Evolutionary conservation across 2,329 filamentous ascomycete genomes (phyloP).

Genomic region (Ceratocystis cubensis): DNA sequence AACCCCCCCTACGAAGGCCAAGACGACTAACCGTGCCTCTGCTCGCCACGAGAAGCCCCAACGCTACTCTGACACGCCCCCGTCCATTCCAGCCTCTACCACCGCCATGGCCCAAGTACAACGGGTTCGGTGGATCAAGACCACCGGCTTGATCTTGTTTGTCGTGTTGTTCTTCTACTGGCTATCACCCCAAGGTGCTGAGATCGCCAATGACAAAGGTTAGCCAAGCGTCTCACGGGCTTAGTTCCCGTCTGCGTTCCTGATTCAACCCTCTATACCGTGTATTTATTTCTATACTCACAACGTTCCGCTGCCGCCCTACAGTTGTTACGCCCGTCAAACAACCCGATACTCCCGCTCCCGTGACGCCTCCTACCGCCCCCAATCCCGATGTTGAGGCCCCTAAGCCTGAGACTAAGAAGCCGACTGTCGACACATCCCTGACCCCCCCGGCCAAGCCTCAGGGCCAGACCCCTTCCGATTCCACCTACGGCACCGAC

Average conservation of each 20-base stretch:
- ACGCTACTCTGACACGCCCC: constrained; percentile 40
- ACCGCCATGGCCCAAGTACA: constrained; percentile 48
- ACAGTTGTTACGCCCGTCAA: constrained; percentile 6
- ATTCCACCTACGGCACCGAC: constrained; percentile 52
- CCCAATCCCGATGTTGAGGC: constrained; percentile 12
- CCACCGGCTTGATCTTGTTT: constrained; percentile 47
- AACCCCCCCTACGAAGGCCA: constrained; percentile 52
- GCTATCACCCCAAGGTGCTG: constrained; percentile 46
- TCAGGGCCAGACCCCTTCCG: constrained; percentile 41
- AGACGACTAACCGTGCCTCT: constrained; percentile 41
- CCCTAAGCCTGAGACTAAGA: constrained; percentile 15
- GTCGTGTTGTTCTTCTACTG: constrained; percentile 52
- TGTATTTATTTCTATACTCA: neutral
- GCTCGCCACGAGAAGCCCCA: constrained; percentile 54
- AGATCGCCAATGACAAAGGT: constrained; percentile 35
- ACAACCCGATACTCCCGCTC: constrained; percentile 12
- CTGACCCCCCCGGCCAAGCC: constrained; percentile 16
- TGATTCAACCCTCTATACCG: neutral
- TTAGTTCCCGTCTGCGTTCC: constrained; percentile 22
- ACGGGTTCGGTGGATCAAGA: constrained; percentile 53
- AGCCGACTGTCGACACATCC: constrained; percentile 4
- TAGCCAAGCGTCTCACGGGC: constrained; percentile 24
- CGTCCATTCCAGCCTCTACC: constrained; percentile 32
- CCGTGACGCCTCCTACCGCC: constrained; percentile 15
- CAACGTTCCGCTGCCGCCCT: neutral